Evolutionary conservation across 2,329 filamentous ascomycete species (phyloP).

Genomic region (Hysterium pulicare): DNA sequence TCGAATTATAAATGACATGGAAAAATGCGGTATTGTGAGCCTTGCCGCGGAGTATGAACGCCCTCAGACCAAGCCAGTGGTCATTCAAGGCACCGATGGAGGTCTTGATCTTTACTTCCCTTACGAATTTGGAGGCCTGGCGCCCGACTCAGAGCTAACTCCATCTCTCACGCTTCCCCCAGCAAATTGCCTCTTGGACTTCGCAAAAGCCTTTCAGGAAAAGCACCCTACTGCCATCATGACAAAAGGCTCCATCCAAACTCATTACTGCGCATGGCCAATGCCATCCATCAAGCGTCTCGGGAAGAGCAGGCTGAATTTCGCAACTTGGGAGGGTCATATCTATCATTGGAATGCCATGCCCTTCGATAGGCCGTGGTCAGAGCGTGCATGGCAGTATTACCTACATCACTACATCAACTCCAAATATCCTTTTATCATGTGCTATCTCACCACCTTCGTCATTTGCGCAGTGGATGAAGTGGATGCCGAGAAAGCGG

Average conservation of each 20-base stretch:
- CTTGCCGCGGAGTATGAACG: slow-evolving; percentile 15
- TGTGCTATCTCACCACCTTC: slow-evolving; percentile 26
- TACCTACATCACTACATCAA: slow-evolving; percentile 28
- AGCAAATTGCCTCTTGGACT: slow-evolving; percentile 15
- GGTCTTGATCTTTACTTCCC: slow-evolving; percentile 25
- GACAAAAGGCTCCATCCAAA: slow-evolving; percentile 25
- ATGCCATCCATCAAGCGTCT: slow-evolving; percentile 25
- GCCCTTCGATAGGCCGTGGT: slow-evolving; percentile 29
- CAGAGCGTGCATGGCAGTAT: slow-evolving; percentile 28
- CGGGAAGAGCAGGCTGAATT: slow-evolving; percentile 18
- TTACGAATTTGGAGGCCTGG: slow-evolving; percentile 14
- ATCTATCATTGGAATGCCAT: slow-evolving; percentile 30
- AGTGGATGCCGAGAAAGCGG: slow-evolving; percentile 17
- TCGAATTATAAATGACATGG: slow-evolving; percentile 24
- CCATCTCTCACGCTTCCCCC: slow-evolving; percentile 16
- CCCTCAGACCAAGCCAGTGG: slow-evolving; percentile 21
- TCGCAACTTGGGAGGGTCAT: slow-evolving; percentile 27
- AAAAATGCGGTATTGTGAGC: slow-evolving; percentile 21
- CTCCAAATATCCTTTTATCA: slow-evolving; percentile 23
- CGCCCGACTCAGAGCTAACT: slow-evolving; percentile 9
- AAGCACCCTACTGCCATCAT: slow-evolving; percentile 19
- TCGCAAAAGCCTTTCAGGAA: slow-evolving; percentile 15
- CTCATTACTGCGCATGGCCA: slow-evolving; percentile 30
- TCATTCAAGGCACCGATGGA: slow-evolving; percentile 21
- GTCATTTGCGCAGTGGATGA: slow-evolving; percentile 20